These are phyloP conservation scores for Pythium dissimile DNA, from an alignment of 352 stramenopile genomes.

Conservation along the genomic window DNA sequence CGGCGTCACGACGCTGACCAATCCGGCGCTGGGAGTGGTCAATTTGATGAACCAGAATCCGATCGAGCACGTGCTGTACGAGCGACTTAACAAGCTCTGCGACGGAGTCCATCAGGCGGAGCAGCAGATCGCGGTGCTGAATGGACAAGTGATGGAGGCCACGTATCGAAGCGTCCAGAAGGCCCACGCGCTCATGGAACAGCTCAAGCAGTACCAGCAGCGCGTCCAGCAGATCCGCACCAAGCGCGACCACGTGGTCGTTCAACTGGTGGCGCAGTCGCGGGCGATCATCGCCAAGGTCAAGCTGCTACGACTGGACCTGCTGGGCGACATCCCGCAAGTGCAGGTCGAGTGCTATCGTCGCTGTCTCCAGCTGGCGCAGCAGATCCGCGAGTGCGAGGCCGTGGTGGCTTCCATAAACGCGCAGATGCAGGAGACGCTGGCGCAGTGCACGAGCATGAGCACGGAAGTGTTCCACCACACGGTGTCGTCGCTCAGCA, in stretches of 20 bases:
- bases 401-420: constrained; percentile 34
- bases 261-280: constrained; percentile 58
- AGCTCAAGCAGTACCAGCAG: constrained; percentile 28
- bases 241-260: constrained; percentile 26
- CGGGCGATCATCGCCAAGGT: constrained; percentile 49
- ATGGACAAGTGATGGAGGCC: constrained; percentile 38
- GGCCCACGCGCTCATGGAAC: constrained; percentile 27
- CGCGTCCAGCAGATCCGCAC: constrained; percentile 27
- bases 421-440: constrained; percentile 33
- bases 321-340: constrained; percentile 60
- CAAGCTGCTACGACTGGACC: constrained; percentile 40
- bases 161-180: constrained; percentile 42
- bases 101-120: constrained; percentile 40
- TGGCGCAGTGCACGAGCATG: constrained; percentile 29
- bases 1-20: neutral
- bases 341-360: constrained; percentile 49
- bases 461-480: constrained; percentile 36
- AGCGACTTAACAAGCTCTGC: constrained; percentile 49
- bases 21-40: neutral
- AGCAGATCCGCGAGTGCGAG: constrained; percentile 42
- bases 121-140: constrained; percentile 34
- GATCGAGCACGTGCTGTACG: constrained; percentile 51
- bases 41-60: constrained; percentile 31
- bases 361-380: constrained; percentile 52
- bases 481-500: constrained; percentile 38